Evolutionary conservation across 331 rosid genomes (phyloP).

Genomic region (Pyrus hybrid): DNA sequence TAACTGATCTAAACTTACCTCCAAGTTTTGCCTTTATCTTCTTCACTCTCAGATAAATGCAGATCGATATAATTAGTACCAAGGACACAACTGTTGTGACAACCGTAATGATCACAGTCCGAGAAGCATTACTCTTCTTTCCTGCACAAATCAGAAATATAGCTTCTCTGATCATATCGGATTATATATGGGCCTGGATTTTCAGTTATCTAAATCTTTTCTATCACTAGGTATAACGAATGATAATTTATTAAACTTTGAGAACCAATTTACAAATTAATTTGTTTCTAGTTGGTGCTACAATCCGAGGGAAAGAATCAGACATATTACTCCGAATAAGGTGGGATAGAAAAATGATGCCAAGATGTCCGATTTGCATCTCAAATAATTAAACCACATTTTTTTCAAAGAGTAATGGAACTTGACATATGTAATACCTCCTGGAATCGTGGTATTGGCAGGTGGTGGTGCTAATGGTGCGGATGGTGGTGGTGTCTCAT

Average conservation of each 20-base stretch:
- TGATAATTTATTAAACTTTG: neutral
- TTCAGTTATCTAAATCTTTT: neutral
- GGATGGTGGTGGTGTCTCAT: neutral
- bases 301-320: neutral
- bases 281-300: neutral
- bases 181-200: neutral
- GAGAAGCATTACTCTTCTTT: neutral
- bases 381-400: neutral
- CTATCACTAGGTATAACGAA: neutral
- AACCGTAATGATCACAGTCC: neutral
- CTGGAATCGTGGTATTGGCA: neutral
- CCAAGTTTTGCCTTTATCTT: neutral
- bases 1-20: conserved; percentile 15
- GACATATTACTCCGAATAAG: neutral
- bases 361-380: neutral
- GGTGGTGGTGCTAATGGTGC: neutral
- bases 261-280: neutral
- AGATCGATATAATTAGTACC: neutral
- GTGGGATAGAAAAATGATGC: neutral
- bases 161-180: neutral
- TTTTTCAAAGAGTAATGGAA: neutral
- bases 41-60: conserved; percentile 12
- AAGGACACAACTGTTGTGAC: neutral
- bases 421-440: neutral
- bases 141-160: neutral